A percentile compares a stretch with the other conserved stretches of the same genome.
Conservation (phyloP, 352 stramenopile species). For the Aphanomyces invadans region DNA sequence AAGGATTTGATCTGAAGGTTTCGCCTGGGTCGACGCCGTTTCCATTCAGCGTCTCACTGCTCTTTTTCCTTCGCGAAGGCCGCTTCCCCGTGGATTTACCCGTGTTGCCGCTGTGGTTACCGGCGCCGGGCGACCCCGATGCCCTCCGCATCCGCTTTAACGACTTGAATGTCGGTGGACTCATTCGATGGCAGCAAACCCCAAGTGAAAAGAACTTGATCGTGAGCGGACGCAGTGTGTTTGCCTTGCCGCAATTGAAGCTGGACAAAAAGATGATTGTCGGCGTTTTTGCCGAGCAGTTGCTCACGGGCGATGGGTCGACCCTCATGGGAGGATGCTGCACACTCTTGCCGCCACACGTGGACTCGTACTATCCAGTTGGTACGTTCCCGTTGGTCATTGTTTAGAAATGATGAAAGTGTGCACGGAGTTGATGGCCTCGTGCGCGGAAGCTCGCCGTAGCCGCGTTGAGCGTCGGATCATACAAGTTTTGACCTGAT, state of each 20-base stretch:
- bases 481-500: too few relatives aligned
- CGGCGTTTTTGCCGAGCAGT: conserved; percentile 60
- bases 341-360: conserved; percentile 58
- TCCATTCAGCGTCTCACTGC: conserved; percentile 41
- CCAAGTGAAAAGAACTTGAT: conserved; percentile 55
- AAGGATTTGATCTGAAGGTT: not conserved
- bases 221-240: conserved; percentile 52
- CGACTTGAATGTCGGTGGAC: conserved; percentile 33
- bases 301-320: conserved; percentile 72
- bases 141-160: conserved; percentile 40
- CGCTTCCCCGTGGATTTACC: conserved; percentile 64
- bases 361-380: conserved; percentile 51
- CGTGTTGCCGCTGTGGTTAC: conserved; percentile 27
- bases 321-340: conserved; percentile 73
- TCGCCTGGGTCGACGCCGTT: not conserved
- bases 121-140: conserved; percentile 27
- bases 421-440: too few relatives aligned
- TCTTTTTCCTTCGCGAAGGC: conserved; percentile 70
- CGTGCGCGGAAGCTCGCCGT: too few relatives aligned
- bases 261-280: conserved; percentile 30
- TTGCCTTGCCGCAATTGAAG: conserved; percentile 44
- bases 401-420: too few relatives aligned
- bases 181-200: conserved; percentile 46
- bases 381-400: too few relatives aligned
- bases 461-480: too few relatives aligned